These are phyloP conservation scores for Adansonia digitata DNA, from an alignment of 345 rosid genomes.

Conservation along the genomic window DNA sequence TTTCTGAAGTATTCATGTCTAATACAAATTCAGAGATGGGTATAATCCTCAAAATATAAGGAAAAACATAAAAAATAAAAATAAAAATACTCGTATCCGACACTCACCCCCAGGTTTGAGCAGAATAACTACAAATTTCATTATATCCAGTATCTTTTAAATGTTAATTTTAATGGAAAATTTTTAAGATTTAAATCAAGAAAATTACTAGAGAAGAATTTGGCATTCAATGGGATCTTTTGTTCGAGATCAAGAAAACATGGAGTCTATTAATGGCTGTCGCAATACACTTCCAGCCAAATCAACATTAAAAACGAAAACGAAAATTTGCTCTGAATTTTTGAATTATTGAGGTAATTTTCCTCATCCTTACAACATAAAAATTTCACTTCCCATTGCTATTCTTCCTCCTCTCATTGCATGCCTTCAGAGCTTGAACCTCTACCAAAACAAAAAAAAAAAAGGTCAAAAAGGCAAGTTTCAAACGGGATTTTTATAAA, in stretches of 20 bases:
- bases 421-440: constrained; percentile 62
- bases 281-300: not conserved
- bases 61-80: too few relatives aligned
- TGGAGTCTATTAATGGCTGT: not conserved
- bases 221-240: not conserved
- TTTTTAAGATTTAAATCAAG: not conserved
- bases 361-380: not conserved
- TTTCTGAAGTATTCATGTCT: too few relatives aligned
- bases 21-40: too few relatives aligned
- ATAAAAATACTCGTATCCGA: too few relatives aligned
- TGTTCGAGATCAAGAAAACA: not conserved
- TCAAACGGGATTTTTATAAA: not conserved
- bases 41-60: too few relatives aligned
- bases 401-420: constrained; percentile 41
- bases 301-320: not conserved
- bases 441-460: constrained; percentile 25
- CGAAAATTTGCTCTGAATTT: not conserved
- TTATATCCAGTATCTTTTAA: not conserved
- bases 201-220: not conserved
- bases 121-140: too few relatives aligned
- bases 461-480: not conserved
- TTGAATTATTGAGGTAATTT: not conserved
- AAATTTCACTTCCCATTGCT: constrained; percentile 23
- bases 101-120: too few relatives aligned
- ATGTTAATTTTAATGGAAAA: not conserved